Conservation (phyloP, 164 flowering plant genomes). For the Nymphaea colorata region DNA sequence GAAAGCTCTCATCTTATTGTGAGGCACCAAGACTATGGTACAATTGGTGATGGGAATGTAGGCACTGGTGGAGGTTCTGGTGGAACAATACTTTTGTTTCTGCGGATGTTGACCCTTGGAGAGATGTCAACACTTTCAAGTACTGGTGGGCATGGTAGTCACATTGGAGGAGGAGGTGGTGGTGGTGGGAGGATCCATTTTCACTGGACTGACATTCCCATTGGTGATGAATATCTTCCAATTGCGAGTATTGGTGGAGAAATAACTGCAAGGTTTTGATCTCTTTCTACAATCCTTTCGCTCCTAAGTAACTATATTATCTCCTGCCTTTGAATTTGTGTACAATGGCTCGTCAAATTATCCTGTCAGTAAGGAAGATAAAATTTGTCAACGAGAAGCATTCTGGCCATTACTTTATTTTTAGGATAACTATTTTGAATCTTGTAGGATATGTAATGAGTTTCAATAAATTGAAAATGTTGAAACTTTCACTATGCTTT, state of each 20-base stretch:
- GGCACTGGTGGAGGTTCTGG: slow-evolving; percentile 97
- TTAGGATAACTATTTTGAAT: too few species aligned
- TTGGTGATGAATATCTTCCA: slow-evolving; percentile 70
- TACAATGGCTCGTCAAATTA: too few species aligned
- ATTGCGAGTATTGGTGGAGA: slow-evolving; percentile 53
- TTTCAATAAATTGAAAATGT: too few species aligned
- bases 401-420: too few species aligned
- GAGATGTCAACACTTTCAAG: slow-evolving; percentile 49
- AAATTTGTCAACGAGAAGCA: too few species aligned
- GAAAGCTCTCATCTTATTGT: slow-evolving; percentile 41
- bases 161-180: slow-evolving; percentile 77
- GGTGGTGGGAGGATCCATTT: slow-evolving; percentile 94
- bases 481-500: too few species aligned
- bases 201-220: slow-evolving; percentile 76
- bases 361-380: too few species aligned
- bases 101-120: slow-evolving; percentile 39
- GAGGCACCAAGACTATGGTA: slow-evolving; percentile 10
- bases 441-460: too few species aligned
- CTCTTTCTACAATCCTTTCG: neutral
- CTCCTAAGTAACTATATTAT: neutral
- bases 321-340: too few species aligned
- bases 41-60: slow-evolving; percentile 10
- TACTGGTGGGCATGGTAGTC: slow-evolving; percentile 75
- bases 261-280: slow-evolving; percentile 43
- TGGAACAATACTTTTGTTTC: slow-evolving; percentile 82